phyloP scores from a whole-genome alignment of 768 basidiomycete genomes.

The Cystobasidium ongulense region DNA sequence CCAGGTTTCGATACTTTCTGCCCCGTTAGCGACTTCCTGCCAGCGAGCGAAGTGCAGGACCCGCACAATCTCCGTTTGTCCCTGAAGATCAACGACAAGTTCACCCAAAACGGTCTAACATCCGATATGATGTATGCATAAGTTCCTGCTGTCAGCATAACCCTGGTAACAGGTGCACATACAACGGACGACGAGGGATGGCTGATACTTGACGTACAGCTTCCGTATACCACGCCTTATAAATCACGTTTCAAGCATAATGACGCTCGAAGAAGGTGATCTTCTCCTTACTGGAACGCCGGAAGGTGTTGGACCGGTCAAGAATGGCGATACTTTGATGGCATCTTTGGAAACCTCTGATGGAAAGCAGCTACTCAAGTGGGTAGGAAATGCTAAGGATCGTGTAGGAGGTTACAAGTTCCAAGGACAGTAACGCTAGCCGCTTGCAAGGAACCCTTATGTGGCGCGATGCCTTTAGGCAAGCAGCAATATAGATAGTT shows the following conservation, averaged over 20 bases:
- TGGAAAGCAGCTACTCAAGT: slow-evolving; percentile 53
- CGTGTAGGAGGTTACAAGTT: slow-evolving; percentile 66
- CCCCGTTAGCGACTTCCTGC: slow-evolving; percentile 62
- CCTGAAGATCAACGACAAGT: slow-evolving; percentile 65
- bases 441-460: background rate
- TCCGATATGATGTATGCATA: slow-evolving; percentile 67
- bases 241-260: slow-evolving; percentile 85
- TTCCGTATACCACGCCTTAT: slow-evolving; percentile 76
- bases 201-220: slow-evolving; percentile 6
- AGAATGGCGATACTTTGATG: slow-evolving; percentile 66
- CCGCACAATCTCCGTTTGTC: slow-evolving; percentile 67
- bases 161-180: too few relatives aligned
- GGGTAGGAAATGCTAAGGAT: slow-evolving; percentile 60
- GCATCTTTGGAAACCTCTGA: slow-evolving; percentile 59
- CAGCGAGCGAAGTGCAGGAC: slow-evolving; percentile 60
- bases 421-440: slow-evolving; percentile 34
- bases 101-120: slow-evolving; percentile 78
- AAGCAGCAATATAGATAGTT: too few relatives aligned
- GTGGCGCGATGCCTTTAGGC: too few relatives aligned
- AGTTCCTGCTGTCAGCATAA: background rate
- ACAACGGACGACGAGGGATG: too few relatives aligned
- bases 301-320: slow-evolving; percentile 72
- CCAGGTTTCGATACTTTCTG: slow-evolving; percentile 91
- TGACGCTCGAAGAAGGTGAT: slow-evolving; percentile 76
- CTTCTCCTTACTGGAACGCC: slow-evolving; percentile 57